These are phyloP conservation scores for Aspergillus fischeri DNA, from an alignment of 2,329 filamentous ascomycete genomes.

Conservation along the genomic window DNA sequence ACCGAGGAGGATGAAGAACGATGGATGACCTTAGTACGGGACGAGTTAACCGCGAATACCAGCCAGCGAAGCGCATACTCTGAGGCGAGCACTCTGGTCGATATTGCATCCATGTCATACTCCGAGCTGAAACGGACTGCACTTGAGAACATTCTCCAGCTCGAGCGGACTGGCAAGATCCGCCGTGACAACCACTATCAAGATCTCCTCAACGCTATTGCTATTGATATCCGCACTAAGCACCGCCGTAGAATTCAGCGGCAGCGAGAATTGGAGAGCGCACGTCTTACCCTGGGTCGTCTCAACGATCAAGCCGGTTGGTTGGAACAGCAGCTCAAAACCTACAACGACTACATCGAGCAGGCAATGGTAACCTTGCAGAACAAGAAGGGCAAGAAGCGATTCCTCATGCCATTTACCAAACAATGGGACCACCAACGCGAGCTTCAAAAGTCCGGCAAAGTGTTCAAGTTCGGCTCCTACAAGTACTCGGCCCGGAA, in stretches of 20 bases:
- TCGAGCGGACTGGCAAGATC: constrained; percentile 84
- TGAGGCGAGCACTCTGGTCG: constrained; percentile 75
- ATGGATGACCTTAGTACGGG: constrained; percentile 75
- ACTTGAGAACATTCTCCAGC: constrained; percentile 84
- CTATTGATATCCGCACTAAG: constrained; percentile 94
- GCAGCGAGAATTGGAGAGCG: constrained; percentile 76
- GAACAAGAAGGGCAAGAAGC: constrained; percentile 93
- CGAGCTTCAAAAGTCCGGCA: constrained; percentile 85
- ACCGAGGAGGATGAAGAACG: constrained; percentile 80
- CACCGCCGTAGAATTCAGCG: constrained; percentile 88
- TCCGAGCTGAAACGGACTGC: constrained; percentile 88
- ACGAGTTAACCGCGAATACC: constrained; percentile 69
- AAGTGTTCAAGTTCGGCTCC: constrained; percentile 93
- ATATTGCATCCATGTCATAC: constrained; percentile 86
- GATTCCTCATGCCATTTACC: constrained; percentile 92
- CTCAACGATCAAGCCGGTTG: constrained; percentile 69
- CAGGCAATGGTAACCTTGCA: constrained; percentile 96
- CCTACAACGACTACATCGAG: constrained; percentile 98
- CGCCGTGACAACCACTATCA: constrained; percentile 87
- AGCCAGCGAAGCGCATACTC: constrained; percentile 80
- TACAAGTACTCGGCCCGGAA: constrained; percentile 94
- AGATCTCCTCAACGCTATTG: constrained; percentile 95
- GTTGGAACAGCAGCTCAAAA: constrained; percentile 91
- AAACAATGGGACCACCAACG: constrained; percentile 99
- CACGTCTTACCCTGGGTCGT: constrained; percentile 44